Conservation (phyloP, 1,284 basidiomycete species). For the Boletus mariae region DNA sequence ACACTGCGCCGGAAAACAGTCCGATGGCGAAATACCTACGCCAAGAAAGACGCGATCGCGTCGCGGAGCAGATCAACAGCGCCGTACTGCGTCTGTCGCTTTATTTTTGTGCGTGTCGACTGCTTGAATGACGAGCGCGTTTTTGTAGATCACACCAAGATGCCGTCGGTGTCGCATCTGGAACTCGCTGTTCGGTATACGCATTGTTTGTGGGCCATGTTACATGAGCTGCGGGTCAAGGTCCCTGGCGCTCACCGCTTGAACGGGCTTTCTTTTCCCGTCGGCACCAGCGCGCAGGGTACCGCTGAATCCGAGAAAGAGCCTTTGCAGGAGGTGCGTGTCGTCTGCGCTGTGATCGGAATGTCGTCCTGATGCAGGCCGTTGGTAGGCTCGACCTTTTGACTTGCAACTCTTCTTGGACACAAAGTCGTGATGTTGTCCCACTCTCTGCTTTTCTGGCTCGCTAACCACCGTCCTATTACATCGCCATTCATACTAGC, state of each 20-base stretch:
- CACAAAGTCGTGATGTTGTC: slow-evolving; percentile 33
- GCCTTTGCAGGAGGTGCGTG: slow-evolving; percentile 21
- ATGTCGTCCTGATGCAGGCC: background rate
- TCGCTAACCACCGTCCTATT: slow-evolving; percentile 6
- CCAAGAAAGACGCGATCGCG: slow-evolving; percentile 67
- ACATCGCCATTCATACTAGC: slow-evolving; percentile 15
- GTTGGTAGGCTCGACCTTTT: slow-evolving; percentile 39
- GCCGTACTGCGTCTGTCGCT: slow-evolving; percentile 71
- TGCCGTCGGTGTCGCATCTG: slow-evolving; percentile 53
- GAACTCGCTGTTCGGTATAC: slow-evolving; percentile 64
- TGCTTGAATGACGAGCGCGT: slow-evolving; percentile 2
- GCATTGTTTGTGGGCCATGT: slow-evolving; percentile 50
- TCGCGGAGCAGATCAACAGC: slow-evolving; percentile 83
- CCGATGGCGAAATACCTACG: slow-evolving; percentile 66
- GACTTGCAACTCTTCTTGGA: slow-evolving; percentile 50
- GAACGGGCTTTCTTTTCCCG: slow-evolving; percentile 30
- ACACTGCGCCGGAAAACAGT: slow-evolving; percentile 68
- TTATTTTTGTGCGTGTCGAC: background rate
- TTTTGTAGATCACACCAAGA: slow-evolving; percentile 46
- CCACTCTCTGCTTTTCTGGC: background rate
- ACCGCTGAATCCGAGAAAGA: slow-evolving; percentile 29
- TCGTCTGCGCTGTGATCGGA: background rate
- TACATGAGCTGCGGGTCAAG: slow-evolving; percentile 48
- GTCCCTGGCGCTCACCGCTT: slow-evolving; percentile 44
- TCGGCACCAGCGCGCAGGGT: slow-evolving; percentile 5